Evolutionary conservation across 202 grass and related monocot species (phyloP).

Genomic region (Elaeis oleifera): DNA sequence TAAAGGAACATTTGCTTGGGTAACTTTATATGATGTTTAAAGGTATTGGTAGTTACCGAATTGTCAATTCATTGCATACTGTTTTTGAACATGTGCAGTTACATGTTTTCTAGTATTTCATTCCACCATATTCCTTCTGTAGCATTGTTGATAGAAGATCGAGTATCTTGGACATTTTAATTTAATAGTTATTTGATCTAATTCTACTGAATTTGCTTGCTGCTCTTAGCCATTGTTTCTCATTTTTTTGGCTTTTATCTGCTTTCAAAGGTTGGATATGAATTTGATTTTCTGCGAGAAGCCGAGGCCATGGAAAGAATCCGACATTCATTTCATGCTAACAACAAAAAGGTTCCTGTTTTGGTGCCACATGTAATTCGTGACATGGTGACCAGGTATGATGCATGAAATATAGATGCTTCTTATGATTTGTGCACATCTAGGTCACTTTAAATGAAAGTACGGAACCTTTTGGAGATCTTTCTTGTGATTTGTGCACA

Average conservation of each 20-base stretch:
- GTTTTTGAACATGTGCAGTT: too few relatives aligned
- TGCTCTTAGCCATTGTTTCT: neutral
- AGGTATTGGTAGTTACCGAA: too few relatives aligned
- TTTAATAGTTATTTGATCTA: neutral
- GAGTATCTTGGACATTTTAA: too few relatives aligned
- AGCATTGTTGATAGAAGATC: too few relatives aligned
- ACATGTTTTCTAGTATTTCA: too few relatives aligned
- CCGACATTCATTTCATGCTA: conserved; percentile 38
- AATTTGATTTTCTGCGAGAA: conserved; percentile 97
- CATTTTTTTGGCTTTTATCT: conserved; percentile 20
- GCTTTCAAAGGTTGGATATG: conserved; percentile 67
- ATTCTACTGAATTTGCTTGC: neutral
- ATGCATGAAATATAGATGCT: conserved; percentile 7
- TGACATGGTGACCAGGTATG: conserved; percentile 80
- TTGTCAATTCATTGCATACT: too few relatives aligned
- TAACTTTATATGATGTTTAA: too few relatives aligned
- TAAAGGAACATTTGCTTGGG: too few relatives aligned
- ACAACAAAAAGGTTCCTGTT: conserved; percentile 82
- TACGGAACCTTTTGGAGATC: neutral
- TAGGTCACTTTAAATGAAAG: too few relatives aligned
- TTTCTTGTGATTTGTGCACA: neutral
- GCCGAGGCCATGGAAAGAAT: conserved; percentile 89
- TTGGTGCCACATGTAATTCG: conserved; percentile 73
- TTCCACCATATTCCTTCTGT: too few relatives aligned
- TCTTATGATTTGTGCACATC: too few relatives aligned